Evolutionary conservation across 108 stramenopile genomes (phyloP), one percentile per base, ranked within the genome.

Genomic region (Seminavis robusta): DNA sequence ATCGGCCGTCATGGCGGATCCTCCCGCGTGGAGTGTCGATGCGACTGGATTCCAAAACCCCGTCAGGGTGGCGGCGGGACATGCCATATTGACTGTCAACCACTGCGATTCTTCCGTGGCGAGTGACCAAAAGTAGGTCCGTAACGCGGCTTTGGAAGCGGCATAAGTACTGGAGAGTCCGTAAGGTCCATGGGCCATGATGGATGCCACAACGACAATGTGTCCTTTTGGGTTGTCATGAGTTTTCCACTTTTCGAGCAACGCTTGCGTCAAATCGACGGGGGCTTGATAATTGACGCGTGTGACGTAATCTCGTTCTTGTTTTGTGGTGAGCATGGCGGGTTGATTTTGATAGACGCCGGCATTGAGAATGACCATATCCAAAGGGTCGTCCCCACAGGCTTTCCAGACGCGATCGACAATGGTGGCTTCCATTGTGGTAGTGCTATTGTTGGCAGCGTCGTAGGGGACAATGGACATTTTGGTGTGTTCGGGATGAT

Each of bases 91-190:
- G 8, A 75, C 74, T 30, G 42, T 59, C 48, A 75, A 32, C 63
- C 65, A 71, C 19, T 16, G 17, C 0, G 8, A 30, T 21, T 67
- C 66, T 49, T 75, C 74, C 10, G 52, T 44, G 0, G 63, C 53
- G 17, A 75, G 32, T 0, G 65, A 15, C 28, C 27, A 40, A 66
- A 75, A 75, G 59, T 71, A 75, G 4, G 56, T 64, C 25, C 52
- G 20, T 19, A 69, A 10, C 0, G 69, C 69, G 36, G 69, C 69
- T 36, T 75, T 75, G 39, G 43, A 52, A 16, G 69, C 43, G 9
- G 64, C 57, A 44, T 75, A 75, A 8, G 52, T 42, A 7, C 56
- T 36, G 33, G 55, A 59, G 52, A 75, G 33, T 9, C 62, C 33
- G 9, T 59, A 30, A 32, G 74, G 43, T 10, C 69, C 69, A 20